Evolutionary conservation across 495 filamentous ascomycete genomes (phyloP).

Genomic region (Melanomma pulvis-pyrius): DNA sequence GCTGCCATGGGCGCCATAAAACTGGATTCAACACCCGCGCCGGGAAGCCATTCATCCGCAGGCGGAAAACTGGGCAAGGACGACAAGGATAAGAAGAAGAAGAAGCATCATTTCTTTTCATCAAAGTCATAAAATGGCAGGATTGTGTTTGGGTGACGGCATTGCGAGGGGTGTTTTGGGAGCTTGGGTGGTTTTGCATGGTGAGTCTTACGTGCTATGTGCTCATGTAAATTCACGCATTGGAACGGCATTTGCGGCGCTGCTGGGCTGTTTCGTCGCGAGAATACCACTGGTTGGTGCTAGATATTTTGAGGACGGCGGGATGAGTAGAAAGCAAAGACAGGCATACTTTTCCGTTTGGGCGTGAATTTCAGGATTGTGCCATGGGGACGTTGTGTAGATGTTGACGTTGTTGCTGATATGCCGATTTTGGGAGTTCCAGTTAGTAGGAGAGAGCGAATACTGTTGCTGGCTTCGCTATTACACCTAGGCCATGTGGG

Average conservation of each 20-base stretch:
- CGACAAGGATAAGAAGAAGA: slow-evolving; percentile 65
- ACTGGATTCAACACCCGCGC: slow-evolving; percentile 44
- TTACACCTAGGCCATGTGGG: too few species aligned
- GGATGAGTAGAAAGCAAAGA: not conserved
- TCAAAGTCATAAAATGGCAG: slow-evolving; percentile 50
- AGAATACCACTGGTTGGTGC: slow-evolving; percentile 19
- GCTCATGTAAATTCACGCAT: not conserved
- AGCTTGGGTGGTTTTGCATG: slow-evolving; percentile 1
- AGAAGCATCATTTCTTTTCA: slow-evolving; percentile 78
- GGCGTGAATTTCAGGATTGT: not conserved
- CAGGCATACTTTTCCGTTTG: not conserved
- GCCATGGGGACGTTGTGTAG: too few species aligned
- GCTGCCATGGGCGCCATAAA: slow-evolving; percentile 63
- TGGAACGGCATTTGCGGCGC: slow-evolving; percentile 5
- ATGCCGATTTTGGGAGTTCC: too few species aligned
- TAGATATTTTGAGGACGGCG: slow-evolving; percentile 5
- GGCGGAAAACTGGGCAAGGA: slow-evolving; percentile 42
- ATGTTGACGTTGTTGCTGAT: too few species aligned
- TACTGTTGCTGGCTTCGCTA: too few species aligned
- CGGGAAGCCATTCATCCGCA: slow-evolving; percentile 45
- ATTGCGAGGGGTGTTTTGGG: slow-evolving; percentile 10
- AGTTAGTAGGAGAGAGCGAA: too few species aligned
- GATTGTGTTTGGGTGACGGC: not conserved
- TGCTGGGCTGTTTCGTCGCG: not conserved
- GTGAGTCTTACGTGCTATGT: not conserved